Evolutionary conservation across 352 stramenopile species (phyloP).

Genomic region (Pythium dissotocum): DNA sequence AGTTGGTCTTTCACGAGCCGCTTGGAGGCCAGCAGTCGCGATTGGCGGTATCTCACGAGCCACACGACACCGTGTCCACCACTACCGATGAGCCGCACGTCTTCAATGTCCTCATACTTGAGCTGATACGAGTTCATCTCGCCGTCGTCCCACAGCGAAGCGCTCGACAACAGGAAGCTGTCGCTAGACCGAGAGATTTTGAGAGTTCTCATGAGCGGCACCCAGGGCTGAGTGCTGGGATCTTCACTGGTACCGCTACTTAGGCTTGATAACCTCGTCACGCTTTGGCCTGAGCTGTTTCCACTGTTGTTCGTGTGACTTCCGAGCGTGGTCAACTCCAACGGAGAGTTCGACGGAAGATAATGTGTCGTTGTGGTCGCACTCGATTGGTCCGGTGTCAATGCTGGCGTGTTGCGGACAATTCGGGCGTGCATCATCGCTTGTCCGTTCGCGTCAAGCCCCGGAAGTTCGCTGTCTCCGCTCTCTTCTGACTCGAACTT

Average conservation of each 20-base stretch:
- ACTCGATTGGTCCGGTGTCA: conserved; percentile 1
- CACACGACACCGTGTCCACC: conserved; percentile 50
- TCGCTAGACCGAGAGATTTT: not conserved
- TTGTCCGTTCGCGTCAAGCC: not conserved
- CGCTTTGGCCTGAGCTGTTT: not conserved
- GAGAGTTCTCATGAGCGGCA: conserved; percentile 12
- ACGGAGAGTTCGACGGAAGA: not conserved
- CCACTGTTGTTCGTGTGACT: not conserved
- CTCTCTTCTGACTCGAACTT: conserved; percentile 18
- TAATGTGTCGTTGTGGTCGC: not conserved
- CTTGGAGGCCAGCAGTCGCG: conserved; percentile 48
- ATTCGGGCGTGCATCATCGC: not conserved
- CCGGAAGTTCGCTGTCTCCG: not conserved
- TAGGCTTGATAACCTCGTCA: not conserved
- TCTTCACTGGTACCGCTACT: not conserved
- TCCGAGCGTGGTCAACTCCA: not conserved
- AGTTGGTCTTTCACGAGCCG: conserved; percentile 45
- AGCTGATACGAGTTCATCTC: conserved; percentile 50
- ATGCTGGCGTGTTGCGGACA: not conserved
- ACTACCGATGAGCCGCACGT: conserved; percentile 42
- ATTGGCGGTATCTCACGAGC: conserved; percentile 44
- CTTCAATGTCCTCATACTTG: conserved; percentile 42
- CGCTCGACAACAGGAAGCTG: not conserved
- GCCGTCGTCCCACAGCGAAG: conserved; percentile 49
- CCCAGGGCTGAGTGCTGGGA: not conserved